Conservation (phyloP, 1,139 yeast species). For the Pichia sp. region DNA sequence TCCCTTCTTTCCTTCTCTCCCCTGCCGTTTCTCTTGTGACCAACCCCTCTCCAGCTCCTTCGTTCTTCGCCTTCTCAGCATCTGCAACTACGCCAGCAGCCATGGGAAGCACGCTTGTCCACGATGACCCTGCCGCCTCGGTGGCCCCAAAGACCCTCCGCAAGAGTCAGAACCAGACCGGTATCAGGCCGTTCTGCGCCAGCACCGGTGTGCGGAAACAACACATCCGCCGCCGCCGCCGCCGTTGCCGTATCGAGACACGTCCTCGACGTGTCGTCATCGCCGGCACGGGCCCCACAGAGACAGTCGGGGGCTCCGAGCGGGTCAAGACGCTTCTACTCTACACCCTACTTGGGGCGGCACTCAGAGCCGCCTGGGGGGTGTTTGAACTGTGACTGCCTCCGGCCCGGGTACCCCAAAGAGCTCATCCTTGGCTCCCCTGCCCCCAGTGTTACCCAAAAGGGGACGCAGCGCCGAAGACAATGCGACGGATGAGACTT, state of each 20-base stretch:
- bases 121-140: neutral
- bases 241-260: neutral
- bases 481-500: neutral
- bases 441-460: too few relatives aligned
- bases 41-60: too few relatives aligned
- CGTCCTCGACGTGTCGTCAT: neutral
- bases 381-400: too few relatives aligned
- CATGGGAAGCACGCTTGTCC: neutral
- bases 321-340: neutral
- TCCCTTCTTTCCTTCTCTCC: neutral
- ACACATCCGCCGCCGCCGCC: constrained; percentile 4
- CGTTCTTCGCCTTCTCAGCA: too few relatives aligned
- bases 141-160: neutral
- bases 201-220: neutral
- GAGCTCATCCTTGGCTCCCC: too few relatives aligned
- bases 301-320: too few relatives aligned
- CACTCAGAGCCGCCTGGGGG: neutral
- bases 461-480: neutral
- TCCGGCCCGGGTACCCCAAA: too few relatives aligned
- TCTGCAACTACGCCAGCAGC: neutral
- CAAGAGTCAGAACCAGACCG: neutral
- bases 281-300: neutral
- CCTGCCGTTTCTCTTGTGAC: too few relatives aligned
- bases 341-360: neutral
- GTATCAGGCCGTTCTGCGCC: neutral